phyloP scores from a whole-genome alignment of 2,329 filamentous ascomycete genomes.

The Aspergillus terreus region DNA sequence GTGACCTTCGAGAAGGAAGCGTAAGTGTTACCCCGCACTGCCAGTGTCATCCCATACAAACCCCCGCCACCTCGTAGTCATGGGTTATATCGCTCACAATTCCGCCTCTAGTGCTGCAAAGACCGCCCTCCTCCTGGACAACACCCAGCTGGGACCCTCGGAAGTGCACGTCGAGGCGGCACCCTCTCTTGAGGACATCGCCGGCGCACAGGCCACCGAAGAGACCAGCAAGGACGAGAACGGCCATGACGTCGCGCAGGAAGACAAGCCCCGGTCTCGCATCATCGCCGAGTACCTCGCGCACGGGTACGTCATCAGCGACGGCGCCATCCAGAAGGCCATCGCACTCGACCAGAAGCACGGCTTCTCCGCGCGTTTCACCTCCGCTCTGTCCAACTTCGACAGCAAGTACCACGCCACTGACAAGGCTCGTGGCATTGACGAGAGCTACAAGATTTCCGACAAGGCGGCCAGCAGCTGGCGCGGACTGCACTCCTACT shows the following conservation, averaged over 20 bases:
- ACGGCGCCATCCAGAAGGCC: conserved; percentile 72
- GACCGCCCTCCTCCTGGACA: conserved; percentile 93
- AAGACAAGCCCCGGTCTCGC: conserved; percentile 92
- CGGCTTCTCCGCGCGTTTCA: conserved; percentile 77
- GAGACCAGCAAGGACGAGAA: conserved; percentile 53
- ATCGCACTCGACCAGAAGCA: conserved; percentile 88
- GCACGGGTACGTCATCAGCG: conserved; percentile 82
- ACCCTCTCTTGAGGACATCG: conserved; percentile 61
- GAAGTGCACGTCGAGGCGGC: conserved; percentile 76
- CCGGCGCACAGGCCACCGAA: conserved; percentile 56
- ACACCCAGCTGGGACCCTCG: conserved; percentile 79
- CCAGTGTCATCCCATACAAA: not conserved
- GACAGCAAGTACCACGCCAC: conserved; percentile 83
- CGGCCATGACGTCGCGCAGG: conserved; percentile 73
- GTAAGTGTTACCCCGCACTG: conserved; percentile 36
- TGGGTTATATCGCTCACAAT: not conserved
- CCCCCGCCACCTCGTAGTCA: not conserved
- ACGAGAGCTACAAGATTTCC: conserved; percentile 78
- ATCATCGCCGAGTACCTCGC: conserved; percentile 96
- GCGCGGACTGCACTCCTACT: conserved; percentile 77
- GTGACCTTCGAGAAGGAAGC: conserved; percentile 97
- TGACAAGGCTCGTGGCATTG: conserved; percentile 78
- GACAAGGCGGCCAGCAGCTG: conserved; percentile 65
- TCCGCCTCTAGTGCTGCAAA: conserved; percentile 65
- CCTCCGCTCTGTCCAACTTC: conserved; percentile 68